Base-by-base conservation (phyloP, 208 protist species). In the Trichomonas vaginalis region DNA sequence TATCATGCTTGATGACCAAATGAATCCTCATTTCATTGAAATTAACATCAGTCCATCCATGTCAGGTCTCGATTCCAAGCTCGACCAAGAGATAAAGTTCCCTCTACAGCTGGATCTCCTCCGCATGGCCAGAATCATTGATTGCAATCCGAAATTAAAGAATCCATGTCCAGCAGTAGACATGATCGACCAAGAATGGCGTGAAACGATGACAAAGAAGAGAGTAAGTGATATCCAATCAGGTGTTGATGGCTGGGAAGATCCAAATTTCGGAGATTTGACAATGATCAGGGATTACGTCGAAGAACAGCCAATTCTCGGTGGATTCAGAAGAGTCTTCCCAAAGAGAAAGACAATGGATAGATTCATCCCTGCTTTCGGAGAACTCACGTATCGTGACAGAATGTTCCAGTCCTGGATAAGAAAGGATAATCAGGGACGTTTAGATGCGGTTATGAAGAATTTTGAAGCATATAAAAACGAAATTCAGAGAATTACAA, bases 1-100 rank as follows among this genome's bases (percentile, higher is more conserved):
- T 96, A 97, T 99, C 42, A 96, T 99, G 2, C 96, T 99, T 46
- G 98, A 99, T 96, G 82, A 97, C 82, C 98, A 98, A 40, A 97
- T 98, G 96, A 97, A 98, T 95, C 98, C 98, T 95, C 99, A 98
- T 98, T 97, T 99, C 46, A 97, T 99, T 96, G 98, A 99, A 97
- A 98, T 99, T 45, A 99, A 99, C 96, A 96, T 95, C 46, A 87
- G 80, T 49, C 96, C 96, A 17, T 96, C 96, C 49, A 87, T 96
- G 49, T 39, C 15, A 10, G 86, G 45, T 39, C 27, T 42, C 4
- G 86, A 92, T 32, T 92, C 86, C 0, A 23, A 39, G 39, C 45
- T 92, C 39, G 86, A 92, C 46, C 17, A 92, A 39, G 14, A 48
- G 17, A 35, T 51, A 15, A 92, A 92, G 35, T 48, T 17, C 21